Evolutionary conservation across 2,329 filamentous ascomycete genomes (phyloP).

Genomic region (Hypoxylon sp.): DNA sequence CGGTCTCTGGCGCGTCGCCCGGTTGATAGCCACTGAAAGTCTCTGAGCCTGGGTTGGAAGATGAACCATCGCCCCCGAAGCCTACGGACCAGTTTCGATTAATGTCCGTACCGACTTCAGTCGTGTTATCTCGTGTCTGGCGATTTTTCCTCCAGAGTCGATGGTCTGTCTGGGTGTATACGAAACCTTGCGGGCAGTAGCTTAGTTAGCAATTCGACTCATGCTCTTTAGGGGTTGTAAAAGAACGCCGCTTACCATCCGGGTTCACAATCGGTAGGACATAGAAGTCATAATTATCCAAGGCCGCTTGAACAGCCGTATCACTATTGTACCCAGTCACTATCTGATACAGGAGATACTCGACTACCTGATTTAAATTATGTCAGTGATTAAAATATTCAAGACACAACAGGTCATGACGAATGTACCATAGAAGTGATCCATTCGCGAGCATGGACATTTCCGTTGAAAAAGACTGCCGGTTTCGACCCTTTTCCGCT

Average conservation of each 20-base stretch:
- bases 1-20: conserved; percentile 64
- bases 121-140: conserved; percentile 57
- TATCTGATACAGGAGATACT: conserved; percentile 65
- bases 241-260: conserved; percentile 57
- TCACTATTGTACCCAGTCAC: conserved; percentile 61
- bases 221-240: not conserved
- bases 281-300: conserved; percentile 72
- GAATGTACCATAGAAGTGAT: conserved; percentile 71
- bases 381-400: conserved; percentile 13
- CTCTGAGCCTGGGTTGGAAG: conserved; percentile 62
- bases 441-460: conserved; percentile 70
- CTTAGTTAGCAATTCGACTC: not conserved
- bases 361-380: conserved; percentile 53
- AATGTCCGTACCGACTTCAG: conserved; percentile 65
- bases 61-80: conserved; percentile 62
- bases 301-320: conserved; percentile 59
- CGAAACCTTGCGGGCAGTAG: conserved; percentile 59
- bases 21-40: conserved; percentile 60
- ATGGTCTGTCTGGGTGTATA: conserved; percentile 65
- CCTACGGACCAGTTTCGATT: conserved; percentile 68
- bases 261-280: conserved; percentile 69
- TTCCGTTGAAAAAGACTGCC: conserved; percentile 67
- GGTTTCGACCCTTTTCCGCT: conserved; percentile 62
- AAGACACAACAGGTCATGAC: conserved; percentile 50
- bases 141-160: conserved; percentile 70